phyloP scores from a whole-genome alignment of 1,139 yeast genomes.

The Saccharomyces pastorianus region DNA sequence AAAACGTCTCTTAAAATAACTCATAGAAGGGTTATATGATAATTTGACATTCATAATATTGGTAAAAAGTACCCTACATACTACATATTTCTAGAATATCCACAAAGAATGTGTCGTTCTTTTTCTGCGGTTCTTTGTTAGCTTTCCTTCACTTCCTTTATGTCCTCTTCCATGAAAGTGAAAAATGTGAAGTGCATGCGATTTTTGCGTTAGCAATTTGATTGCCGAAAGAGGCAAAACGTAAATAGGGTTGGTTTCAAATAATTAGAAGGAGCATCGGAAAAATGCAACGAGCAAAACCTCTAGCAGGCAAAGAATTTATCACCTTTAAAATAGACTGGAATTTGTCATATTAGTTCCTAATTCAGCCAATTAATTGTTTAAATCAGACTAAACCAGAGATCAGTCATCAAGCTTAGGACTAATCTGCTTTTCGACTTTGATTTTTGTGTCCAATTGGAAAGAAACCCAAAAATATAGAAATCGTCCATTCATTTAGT shows the following conservation, averaged over 20 bases:
- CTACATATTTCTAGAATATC: background rate
- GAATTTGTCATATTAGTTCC: background rate
- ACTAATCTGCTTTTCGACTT: background rate
- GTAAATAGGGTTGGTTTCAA: background rate
- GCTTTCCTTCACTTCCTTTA: background rate
- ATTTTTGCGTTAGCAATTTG: background rate
- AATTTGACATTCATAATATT: background rate
- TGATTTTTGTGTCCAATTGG: background rate
- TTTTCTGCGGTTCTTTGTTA: background rate
- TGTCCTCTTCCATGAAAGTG: background rate
- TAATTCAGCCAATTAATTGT: background rate
- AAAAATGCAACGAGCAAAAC: background rate
- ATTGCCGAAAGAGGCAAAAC: background rate
- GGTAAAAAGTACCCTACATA: background rate
- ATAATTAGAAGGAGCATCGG: background rate
- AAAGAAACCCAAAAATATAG: background rate
- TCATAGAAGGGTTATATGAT: conserved; percentile 14
- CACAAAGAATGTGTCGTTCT: background rate
- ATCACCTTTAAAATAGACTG: conserved; percentile 8
- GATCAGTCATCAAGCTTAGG: background rate
- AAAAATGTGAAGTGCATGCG: conserved; percentile 3
- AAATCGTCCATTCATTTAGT: background rate
- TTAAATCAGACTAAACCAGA: background rate
- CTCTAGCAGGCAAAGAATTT: conserved; percentile 1
- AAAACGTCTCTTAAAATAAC: conserved; percentile 12